Percentiles rank a stretch among this genome's conserved stretches.
These are phyloP conservation scores for Coriolopsis trogii DNA, from an alignment of 1,284 basidiomycete species.

Conservation along the genomic window DNA sequence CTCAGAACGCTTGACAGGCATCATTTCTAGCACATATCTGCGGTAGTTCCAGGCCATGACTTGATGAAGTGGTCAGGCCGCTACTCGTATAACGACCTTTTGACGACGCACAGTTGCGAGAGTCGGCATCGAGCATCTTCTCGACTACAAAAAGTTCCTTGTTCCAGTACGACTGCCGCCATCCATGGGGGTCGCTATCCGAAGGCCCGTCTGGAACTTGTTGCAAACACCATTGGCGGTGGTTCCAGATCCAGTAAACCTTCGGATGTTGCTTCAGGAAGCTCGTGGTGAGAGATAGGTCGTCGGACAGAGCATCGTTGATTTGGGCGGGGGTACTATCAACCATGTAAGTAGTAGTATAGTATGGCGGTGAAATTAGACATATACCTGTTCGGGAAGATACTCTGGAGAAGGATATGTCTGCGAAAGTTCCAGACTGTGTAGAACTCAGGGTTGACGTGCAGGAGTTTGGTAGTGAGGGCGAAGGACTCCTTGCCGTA, in stretches of 20 bases:
- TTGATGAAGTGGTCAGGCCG: constrained; percentile 35
- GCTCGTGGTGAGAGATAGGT: constrained; percentile 80
- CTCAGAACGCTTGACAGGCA: constrained; percentile 58
- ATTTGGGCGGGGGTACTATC: constrained; percentile 63
- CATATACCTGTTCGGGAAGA: constrained; percentile 67
- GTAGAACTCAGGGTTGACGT: constrained; percentile 89
- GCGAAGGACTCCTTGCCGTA: constrained; percentile 72
- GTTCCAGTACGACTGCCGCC: constrained; percentile 81
- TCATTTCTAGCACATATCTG: constrained; percentile 76
- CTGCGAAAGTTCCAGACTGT: constrained; percentile 93
- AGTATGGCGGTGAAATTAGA: background rate
- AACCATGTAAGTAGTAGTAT: background rate
- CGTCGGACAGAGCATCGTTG: constrained; percentile 67
- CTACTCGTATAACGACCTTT: background rate
- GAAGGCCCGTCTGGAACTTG: constrained; percentile 73
- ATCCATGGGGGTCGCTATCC: constrained; percentile 54
- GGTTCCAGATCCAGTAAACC: constrained; percentile 97
- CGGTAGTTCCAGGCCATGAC: constrained; percentile 95
- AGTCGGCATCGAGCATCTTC: constrained; percentile 86
- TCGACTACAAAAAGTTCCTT: constrained; percentile 85
- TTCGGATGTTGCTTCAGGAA: constrained; percentile 87
- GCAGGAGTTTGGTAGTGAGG: constrained; percentile 76
- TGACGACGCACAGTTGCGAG: constrained; percentile 80
- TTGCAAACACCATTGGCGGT: constrained; percentile 91
- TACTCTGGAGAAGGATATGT: constrained; percentile 71